Percentiles rank a stretch among this genome's conserved stretches.
These are phyloP conservation scores for Pulicaria dysenterica DNA, from an alignment of 129 eudicot genomes.

Conservation along the genomic window DNA sequence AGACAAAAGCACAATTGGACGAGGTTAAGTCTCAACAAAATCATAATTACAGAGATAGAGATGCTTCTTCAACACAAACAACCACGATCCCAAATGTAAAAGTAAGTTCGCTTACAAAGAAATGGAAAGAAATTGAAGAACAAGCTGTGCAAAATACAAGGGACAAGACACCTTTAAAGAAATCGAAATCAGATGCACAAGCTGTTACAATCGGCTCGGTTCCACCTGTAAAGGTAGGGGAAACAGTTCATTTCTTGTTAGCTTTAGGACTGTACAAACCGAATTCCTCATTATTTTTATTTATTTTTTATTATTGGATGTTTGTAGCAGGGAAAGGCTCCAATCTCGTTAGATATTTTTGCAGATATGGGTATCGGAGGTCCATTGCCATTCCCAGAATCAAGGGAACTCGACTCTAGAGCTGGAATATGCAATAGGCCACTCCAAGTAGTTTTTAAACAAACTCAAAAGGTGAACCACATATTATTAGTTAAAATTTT, in stretches of 20 bases:
- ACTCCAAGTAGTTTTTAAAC: slow-evolving; percentile 35
- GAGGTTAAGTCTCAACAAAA: slow-evolving; percentile 70
- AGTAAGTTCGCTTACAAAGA: slow-evolving; percentile 26
- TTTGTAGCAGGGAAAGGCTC: slow-evolving; percentile 39
- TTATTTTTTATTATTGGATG: slow-evolving; percentile 20
- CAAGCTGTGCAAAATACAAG: slow-evolving; percentile 25
- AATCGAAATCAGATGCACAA: slow-evolving; percentile 23
- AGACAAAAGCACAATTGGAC: slow-evolving; percentile 69
- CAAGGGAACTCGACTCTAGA: slow-evolving; percentile 28
- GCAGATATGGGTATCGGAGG: slow-evolving; percentile 39
- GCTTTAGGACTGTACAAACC: slow-evolving; percentile 10
- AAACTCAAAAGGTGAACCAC: slow-evolving; percentile 40
- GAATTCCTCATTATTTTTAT: not conserved
- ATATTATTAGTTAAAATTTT: not conserved
- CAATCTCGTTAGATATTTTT: slow-evolving; percentile 33
- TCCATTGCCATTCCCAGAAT: slow-evolving; percentile 44
- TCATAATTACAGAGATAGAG: slow-evolving; percentile 37
- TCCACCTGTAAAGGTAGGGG: slow-evolving; percentile 29
- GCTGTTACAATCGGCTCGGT: slow-evolving; percentile 7
- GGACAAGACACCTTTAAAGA: slow-evolving; percentile 31
- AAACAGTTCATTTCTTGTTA: not conserved
- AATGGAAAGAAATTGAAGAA: slow-evolving; percentile 39
- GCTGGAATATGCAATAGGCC: slow-evolving; percentile 43
- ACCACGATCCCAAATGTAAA: slow-evolving; percentile 21
- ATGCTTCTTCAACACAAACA: slow-evolving; percentile 27